Evolutionary conservation across 768 basidiomycete genomes (phyloP).

Genomic region (Jaapia argillacea): DNA sequence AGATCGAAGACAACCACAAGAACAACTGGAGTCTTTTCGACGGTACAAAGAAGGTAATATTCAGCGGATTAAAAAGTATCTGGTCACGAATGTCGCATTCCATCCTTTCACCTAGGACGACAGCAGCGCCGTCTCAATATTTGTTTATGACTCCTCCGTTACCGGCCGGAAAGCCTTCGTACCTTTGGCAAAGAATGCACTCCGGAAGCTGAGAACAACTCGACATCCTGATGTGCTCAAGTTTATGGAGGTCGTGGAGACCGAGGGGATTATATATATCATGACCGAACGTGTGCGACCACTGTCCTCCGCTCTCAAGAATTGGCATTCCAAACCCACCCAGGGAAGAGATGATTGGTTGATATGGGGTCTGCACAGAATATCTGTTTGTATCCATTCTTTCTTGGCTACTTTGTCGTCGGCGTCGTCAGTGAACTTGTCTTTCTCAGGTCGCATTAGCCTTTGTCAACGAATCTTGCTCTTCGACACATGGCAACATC

Average conservation of each 20-base stretch:
- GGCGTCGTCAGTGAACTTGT: too few species aligned
- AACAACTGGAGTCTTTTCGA: conserved; percentile 83
- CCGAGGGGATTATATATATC: conserved; percentile 79
- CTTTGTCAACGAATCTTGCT: conserved; percentile 80
- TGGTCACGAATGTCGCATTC: not conserved
- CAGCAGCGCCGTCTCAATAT: conserved; percentile 74
- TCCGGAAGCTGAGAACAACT: conserved; percentile 82
- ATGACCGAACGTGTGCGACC: conserved; percentile 92
- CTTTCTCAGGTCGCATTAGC: conserved; percentile 71
- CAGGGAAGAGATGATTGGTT: conserved; percentile 80
- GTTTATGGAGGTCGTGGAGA: conserved; percentile 89
- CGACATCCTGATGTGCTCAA: conserved; percentile 95
- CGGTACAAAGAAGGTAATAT: conserved; percentile 70
- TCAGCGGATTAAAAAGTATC: not conserved
- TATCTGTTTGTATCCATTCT: conserved; percentile 55
- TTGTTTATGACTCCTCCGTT: conserved; percentile 79
- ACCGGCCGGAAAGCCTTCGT: conserved; percentile 46
- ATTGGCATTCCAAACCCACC: conserved; percentile 51
- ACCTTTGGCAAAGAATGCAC: conserved; percentile 78
- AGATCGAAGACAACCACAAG: conserved; percentile 54
- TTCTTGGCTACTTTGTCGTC: too few species aligned
- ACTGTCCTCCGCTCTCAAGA: conserved; percentile 47
- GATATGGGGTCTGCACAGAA: conserved; percentile 86
- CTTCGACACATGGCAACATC: conserved; percentile 79
- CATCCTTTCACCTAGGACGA: conserved; percentile 58